Conservation (phyloP, 805 yeast species). For the Osmozyma mogii region DNA sequence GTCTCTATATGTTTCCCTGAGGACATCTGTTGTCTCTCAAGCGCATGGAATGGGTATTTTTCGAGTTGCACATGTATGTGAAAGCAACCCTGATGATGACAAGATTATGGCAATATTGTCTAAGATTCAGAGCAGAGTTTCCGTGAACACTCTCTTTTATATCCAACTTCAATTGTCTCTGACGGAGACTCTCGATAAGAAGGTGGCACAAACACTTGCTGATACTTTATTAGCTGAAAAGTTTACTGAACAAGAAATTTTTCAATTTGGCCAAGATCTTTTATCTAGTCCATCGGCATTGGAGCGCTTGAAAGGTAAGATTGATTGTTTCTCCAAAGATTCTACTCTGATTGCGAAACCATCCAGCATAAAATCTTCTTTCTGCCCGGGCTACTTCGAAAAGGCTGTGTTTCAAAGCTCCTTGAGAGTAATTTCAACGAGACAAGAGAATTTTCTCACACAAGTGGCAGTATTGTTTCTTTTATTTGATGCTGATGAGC, state of each 20-base stretch:
- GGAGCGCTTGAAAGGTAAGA: too few relatives aligned
- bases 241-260: neutral
- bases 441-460: slow-evolving; percentile 24
- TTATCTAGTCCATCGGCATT: too few relatives aligned
- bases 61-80: slow-evolving; percentile 27
- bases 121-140: slow-evolving; percentile 17
- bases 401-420: slow-evolving; percentile 1
- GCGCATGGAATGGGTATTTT: slow-evolving; percentile 26
- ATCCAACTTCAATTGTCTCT: too few relatives aligned
- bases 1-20: slow-evolving; percentile 10
- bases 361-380: too few relatives aligned
- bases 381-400: too few relatives aligned
- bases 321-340: too few relatives aligned
- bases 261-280: too few relatives aligned
- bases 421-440: slow-evolving; percentile 12
- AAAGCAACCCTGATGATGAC: slow-evolving; percentile 11
- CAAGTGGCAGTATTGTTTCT: slow-evolving; percentile 23
- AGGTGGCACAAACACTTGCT: slow-evolving; percentile 18
- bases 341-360: too few relatives aligned
- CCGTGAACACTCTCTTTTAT: slow-evolving; percentile 25
- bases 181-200: too few relatives aligned
- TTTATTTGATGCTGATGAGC: slow-evolving; percentile 25
- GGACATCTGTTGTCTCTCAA: slow-evolving; percentile 22
- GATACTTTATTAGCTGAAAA: slow-evolving; percentile 1
- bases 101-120: slow-evolving; percentile 15